Percentiles rank a stretch among this genome's conserved stretches.
phyloP scores from a whole-genome alignment of 2,329 filamentous ascomycete species.

The Myriosclerotinia scirpicola region DNA sequence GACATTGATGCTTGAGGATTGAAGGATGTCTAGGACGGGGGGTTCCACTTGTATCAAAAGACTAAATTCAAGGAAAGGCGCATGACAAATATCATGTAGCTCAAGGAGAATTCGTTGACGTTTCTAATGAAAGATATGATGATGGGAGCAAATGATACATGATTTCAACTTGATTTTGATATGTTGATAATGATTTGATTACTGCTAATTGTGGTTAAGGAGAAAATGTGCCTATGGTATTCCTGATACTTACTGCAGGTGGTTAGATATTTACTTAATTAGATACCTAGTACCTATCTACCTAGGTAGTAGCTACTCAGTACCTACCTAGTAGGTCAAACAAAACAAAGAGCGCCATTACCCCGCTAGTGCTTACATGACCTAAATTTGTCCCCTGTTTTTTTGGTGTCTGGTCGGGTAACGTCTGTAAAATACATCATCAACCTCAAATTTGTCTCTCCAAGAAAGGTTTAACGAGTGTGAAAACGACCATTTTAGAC shows the following conservation, averaged over 20 bases:
- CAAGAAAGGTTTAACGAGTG: not conserved
- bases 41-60: slow-evolving; percentile 22
- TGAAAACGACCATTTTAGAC: not conserved
- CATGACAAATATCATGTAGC: slow-evolving; percentile 30
- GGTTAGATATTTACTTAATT: too few relatives aligned
- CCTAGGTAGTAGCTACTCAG: too few relatives aligned
- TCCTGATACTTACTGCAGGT: not conserved
- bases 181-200: not conserved
- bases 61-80: slow-evolving; percentile 19
- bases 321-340: not conserved
- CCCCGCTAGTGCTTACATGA: slow-evolving; percentile 5
- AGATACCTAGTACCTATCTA: too few relatives aligned
- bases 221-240: not conserved
- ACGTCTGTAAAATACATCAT: slow-evolving; percentile 6
- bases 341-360: slow-evolving; percentile 6
- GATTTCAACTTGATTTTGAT: not conserved
- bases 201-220: not conserved
- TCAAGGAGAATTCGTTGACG: slow-evolving; percentile 15
- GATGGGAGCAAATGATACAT: slow-evolving; percentile 7
- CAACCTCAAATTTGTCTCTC: not conserved
- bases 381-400: not conserved
- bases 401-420: too few relatives aligned
- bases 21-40: slow-evolving; percentile 14
- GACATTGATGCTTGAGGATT: slow-evolving; percentile 59
- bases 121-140: slow-evolving; percentile 20